Conservation (phyloP, 768 basidiomycete species). For the Agaricus bisporus region DNA sequence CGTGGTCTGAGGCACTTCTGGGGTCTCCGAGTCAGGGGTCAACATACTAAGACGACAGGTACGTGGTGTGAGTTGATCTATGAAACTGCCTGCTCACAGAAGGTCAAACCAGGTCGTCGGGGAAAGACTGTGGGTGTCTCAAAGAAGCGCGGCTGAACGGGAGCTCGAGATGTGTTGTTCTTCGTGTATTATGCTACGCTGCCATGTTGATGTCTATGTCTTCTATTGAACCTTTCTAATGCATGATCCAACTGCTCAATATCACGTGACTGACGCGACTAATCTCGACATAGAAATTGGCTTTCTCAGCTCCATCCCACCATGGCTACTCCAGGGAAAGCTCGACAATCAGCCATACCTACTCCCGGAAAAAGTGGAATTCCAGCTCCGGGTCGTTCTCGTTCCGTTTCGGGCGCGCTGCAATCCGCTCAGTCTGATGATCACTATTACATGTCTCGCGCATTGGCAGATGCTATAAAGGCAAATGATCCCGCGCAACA, state of each 20-base stretch:
- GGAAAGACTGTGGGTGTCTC: conserved; percentile 97
- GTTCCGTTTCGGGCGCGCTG: conserved; percentile 53
- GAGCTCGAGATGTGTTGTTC: background rate
- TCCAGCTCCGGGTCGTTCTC: conserved; percentile 66
- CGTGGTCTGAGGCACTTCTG: conserved; percentile 90
- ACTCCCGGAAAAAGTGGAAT: conserved; percentile 39
- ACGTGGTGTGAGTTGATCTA: conserved; percentile 19
- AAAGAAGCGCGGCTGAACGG: conserved; percentile 67
- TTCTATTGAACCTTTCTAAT: no score
- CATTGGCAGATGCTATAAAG: conserved; percentile 76
- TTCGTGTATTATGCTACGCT: conserved; percentile 2
- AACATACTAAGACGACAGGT: conserved; percentile 99
- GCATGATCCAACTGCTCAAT: no score
- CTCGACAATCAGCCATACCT: conserved; percentile 37
- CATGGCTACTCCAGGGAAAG: conserved; percentile 37
- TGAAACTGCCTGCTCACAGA: conserved; percentile 3
- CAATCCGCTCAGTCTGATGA: conserved; percentile 33
- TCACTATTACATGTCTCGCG: conserved; percentile 56
- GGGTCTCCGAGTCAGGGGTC: conserved; percentile 94
- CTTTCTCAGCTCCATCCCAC: background rate
- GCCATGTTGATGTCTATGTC: conserved; percentile 3
- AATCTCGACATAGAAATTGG: conserved; percentile 1
- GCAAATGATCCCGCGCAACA: conserved; percentile 78
- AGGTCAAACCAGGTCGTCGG: conserved; percentile 61
- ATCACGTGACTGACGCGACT: conserved; percentile 3